Evolutionary conservation across 345 rosid genomes (phyloP).

Genomic region (Aegle marmelos): DNA sequence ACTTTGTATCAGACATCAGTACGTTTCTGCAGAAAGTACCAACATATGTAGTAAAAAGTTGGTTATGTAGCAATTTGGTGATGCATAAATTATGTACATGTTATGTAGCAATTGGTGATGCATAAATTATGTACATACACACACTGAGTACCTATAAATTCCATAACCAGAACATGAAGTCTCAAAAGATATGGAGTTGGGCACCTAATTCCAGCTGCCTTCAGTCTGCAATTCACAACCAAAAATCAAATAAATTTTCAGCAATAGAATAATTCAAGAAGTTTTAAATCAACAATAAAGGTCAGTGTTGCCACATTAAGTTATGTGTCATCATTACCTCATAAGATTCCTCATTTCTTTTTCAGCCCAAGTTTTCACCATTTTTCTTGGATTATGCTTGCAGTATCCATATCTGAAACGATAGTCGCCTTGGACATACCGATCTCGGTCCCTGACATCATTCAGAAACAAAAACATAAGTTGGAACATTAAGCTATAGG

Average conservation of each 20-base stretch:
- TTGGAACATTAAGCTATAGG: background rate
- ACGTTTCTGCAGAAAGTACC: background rate
- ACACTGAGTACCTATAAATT: constrained; percentile 74
- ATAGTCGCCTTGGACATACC: constrained; percentile 95
- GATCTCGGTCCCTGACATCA: constrained; percentile 78
- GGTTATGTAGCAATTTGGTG: background rate
- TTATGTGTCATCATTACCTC: constrained; percentile 43
- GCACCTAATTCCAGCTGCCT: constrained; percentile 90
- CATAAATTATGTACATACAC: background rate
- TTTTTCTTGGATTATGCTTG: constrained; percentile 94
- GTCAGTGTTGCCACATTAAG: background rate
- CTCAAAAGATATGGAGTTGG: constrained; percentile 72
- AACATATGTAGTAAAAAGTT: background rate
- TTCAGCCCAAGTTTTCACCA: constrained; percentile 99
- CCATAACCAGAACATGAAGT: constrained; percentile 97
- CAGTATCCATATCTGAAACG: constrained; percentile 93
- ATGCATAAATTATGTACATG: background rate
- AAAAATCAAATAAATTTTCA: background rate
- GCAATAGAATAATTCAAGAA: background rate
- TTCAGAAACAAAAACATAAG: constrained; percentile 8
- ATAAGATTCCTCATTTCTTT: constrained; percentile 94
- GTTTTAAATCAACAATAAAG: background rate
- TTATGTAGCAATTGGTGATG: background rate
- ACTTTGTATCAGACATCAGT: background rate
- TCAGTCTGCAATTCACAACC: constrained; percentile 56